Base-by-base conservation (phyloP, 805 yeast species). In the Ogataea nitratoaversa region DNA sequence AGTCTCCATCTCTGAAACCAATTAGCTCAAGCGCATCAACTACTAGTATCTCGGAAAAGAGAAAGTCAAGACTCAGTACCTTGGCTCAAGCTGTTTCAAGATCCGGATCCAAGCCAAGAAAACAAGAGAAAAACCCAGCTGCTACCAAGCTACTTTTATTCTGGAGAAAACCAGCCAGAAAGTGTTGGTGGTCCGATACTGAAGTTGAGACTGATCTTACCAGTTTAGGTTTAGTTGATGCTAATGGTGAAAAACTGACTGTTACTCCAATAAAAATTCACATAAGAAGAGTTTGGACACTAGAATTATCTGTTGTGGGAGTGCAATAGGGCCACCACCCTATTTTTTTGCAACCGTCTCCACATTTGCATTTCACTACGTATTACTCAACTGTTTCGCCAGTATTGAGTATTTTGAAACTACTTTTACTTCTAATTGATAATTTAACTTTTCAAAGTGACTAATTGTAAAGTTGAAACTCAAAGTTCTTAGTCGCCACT, bases 101-200 rank as follows among this genome's bases (percentile, higher is more conserved):
- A 40, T 56, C 62, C 3, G 47, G 60, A 3, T 67, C 71, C 7
- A 59, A 62, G 56, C 56, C 54, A 46, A 49, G 65, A 49, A 53
- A 62, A 42, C 31, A 29, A 29, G 57, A 64, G 44, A 55, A 44
- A 37, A 64, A 65, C 48, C 62, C 71, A 19, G 64, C 62, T 44
- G 65, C 64, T 12, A 64, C 67, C 4, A 93, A 93, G 61, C 71
- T 93, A 37, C 69, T 93, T 28, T 66, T 93, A 38, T 93, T 93
- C 58, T 93, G 99, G 98, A 76, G 95, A 47, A 93, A 93, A 59
- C 99, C 99, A 1, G 99, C 99, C 2, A 76, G 98, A 57, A 93
- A 93, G 59, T 93, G 99, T 66, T 93, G 99, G 99, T 93, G 99
- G 99, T 74, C 86, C 6, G 78, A 79, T 57, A 76, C 78, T 32